phyloP scores from a whole-genome alignment of 768 basidiomycete species.

The Roridomyces roridus region DNA sequence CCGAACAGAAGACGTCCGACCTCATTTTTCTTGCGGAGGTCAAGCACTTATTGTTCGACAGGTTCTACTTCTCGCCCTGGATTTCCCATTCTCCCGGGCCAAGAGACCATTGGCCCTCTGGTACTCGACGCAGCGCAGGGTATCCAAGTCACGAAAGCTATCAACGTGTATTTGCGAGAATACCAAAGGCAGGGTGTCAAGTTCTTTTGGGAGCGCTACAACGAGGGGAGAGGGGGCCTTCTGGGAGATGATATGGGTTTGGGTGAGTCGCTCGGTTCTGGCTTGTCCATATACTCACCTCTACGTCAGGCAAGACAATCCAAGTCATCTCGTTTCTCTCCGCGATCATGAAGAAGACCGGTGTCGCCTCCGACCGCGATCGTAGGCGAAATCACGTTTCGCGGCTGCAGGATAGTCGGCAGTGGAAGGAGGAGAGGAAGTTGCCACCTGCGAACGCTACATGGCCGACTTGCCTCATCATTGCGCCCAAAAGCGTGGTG shows the following conservation, averaged over 20 bases:
- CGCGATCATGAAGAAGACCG: slow-evolving; percentile 88
- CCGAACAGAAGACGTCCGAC: background rate
- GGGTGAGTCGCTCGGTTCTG: background rate
- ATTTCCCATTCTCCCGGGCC: slow-evolving; percentile 54
- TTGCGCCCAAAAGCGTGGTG: slow-evolving; percentile 85
- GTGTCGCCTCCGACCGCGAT: slow-evolving; percentile 64
- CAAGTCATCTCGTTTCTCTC: slow-evolving; percentile 90
- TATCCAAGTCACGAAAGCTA: slow-evolving; percentile 65
- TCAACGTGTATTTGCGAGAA: slow-evolving; percentile 87
- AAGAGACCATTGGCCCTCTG: slow-evolving; percentile 50
- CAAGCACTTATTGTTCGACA: too few relatives aligned
- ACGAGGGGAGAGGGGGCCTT: slow-evolving; percentile 73
- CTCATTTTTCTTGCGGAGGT: slow-evolving; percentile 34
- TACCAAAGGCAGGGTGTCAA: slow-evolving; percentile 89
- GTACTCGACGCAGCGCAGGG: slow-evolving; percentile 53
- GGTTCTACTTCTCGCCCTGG: slow-evolving; percentile 64
- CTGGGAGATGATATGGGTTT: slow-evolving; percentile 96
- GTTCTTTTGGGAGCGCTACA: slow-evolving; percentile 82
- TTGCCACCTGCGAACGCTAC: slow-evolving; percentile 70
- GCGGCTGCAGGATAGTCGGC: slow-evolving; percentile 60
- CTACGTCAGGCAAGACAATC: slow-evolving; percentile 86
- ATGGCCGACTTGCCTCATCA: slow-evolving; percentile 90
- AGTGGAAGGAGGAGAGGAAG: slow-evolving; percentile 57
- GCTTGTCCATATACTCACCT: background rate
- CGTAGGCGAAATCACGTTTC: slow-evolving; percentile 75